phyloP scores from a whole-genome alignment of 371 early-diverging fungal genomes.

The Apophysomyces variabilis region DNA sequence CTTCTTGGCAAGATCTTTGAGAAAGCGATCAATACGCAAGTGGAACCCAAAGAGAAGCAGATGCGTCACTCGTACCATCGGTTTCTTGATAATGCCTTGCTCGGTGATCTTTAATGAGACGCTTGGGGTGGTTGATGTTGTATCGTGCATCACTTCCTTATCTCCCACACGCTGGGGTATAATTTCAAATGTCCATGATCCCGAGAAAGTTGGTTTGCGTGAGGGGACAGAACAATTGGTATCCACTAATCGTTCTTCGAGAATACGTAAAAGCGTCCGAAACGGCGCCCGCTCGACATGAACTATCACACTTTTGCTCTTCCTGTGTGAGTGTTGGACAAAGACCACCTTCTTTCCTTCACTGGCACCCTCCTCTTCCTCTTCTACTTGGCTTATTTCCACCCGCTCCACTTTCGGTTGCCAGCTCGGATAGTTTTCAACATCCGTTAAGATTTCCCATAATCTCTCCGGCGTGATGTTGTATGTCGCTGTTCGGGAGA shows the following conservation, averaged over 20 bases:
- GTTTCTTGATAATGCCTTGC: conserved; percentile 49
- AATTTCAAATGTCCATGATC: conserved; percentile 36
- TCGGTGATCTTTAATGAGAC: conserved; percentile 42
- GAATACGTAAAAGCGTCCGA: conserved; percentile 36
- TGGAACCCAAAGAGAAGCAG: conserved; percentile 46
- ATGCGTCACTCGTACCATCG: conserved; percentile 41
- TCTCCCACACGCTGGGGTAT: conserved; percentile 17
- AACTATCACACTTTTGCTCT: conserved; percentile 33
- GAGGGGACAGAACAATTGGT: conserved; percentile 2
- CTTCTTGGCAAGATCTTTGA: conserved; percentile 41
- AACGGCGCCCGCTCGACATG: conserved; percentile 40
- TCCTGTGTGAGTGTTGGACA: conserved; percentile 37
- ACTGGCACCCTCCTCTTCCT: conserved; percentile 22
- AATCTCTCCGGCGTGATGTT: conserved; percentile 34
- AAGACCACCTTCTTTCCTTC: conserved; percentile 26
- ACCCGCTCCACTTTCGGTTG: conserved; percentile 35
- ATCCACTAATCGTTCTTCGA: conserved; percentile 34
- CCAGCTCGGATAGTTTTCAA: conserved; percentile 44
- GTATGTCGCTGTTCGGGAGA: conserved; percentile 21
- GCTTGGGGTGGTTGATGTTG: not conserved
- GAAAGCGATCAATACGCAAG: conserved; percentile 46
- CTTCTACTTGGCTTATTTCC: conserved; percentile 19
- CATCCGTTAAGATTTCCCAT: conserved; percentile 43
- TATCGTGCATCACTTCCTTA: conserved; percentile 16
- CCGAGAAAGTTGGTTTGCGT: conserved; percentile 33